These are phyloP conservation scores for Aulographum hederae DNA, from an alignment of 2,329 filamentous ascomycete genomes.

Conservation along the genomic window DNA sequence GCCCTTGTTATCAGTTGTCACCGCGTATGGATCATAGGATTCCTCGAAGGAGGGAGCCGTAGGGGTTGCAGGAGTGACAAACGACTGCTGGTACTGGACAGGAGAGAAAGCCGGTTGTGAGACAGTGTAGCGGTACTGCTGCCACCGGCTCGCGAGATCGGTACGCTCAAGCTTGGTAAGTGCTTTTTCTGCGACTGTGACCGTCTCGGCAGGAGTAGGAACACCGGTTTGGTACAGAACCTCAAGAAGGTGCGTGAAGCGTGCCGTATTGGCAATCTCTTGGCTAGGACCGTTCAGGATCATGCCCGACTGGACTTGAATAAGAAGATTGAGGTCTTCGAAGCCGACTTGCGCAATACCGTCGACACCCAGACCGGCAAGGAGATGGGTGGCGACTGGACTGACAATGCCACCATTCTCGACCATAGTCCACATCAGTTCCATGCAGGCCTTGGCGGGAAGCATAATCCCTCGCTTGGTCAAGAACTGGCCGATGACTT, in stretches of 20 bases:
- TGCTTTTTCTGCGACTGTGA: constrained; percentile 38
- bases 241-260: constrained; percentile 44
- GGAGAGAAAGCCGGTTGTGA: constrained; percentile 32
- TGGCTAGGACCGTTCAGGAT: constrained; percentile 24
- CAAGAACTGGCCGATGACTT: constrained; percentile 44
- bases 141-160: constrained; percentile 36
- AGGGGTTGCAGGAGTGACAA: constrained; percentile 19
- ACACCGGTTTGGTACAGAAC: constrained; percentile 33
- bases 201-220: constrained; percentile 36
- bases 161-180: constrained; percentile 32
- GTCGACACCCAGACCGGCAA: constrained; percentile 41
- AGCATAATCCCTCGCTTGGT: constrained; percentile 32
- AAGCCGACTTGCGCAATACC: constrained; percentile 36
- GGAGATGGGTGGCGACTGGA: constrained; percentile 39
- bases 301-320: constrained; percentile 39
- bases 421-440: constrained; percentile 44
- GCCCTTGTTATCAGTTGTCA: constrained; percentile 82
- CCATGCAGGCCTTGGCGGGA: constrained; percentile 36
- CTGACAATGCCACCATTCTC: constrained; percentile 45
- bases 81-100: constrained; percentile 23
- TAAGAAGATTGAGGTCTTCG: constrained; percentile 36
- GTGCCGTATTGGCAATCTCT: constrained; percentile 38
- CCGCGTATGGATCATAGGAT: constrained; percentile 75
- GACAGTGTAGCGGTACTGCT: constrained; percentile 33
- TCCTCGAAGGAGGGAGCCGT: constrained; percentile 53